phyloP scores from a whole-genome alignment of 1,284 basidiomycete species.

The Tremellales sp. region DNA sequence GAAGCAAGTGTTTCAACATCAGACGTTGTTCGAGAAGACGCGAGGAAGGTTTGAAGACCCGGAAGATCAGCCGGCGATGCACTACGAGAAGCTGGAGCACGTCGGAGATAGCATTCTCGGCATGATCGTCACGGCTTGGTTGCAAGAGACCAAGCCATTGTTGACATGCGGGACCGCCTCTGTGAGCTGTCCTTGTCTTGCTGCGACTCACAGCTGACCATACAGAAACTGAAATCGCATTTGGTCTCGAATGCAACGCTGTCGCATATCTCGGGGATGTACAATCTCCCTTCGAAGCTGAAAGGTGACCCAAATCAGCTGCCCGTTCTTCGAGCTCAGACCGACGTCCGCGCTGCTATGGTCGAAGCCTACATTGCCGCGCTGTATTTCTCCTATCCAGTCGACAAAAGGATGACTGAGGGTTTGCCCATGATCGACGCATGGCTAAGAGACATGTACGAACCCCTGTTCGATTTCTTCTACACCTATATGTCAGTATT shows the following conservation, averaged over 20 bases:
- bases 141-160: constrained; percentile 36
- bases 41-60: constrained; percentile 34
- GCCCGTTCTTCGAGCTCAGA: constrained; percentile 34
- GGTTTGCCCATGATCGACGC: constrained; percentile 25
- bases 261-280: constrained; percentile 39
- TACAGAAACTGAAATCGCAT: constrained; percentile 46
- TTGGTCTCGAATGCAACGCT: constrained; percentile 44
- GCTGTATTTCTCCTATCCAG: constrained; percentile 35
- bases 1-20: constrained; percentile 38
- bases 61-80: constrained; percentile 15
- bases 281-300: constrained; percentile 37
- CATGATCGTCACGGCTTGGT: constrained; percentile 44
- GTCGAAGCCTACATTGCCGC: constrained; percentile 45
- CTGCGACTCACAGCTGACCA: background rate
- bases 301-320: constrained; percentile 28
- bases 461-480: constrained; percentile 43
- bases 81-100: constrained; percentile 46
- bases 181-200: constrained; percentile 17
- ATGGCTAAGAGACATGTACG: constrained; percentile 44
- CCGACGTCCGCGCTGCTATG: constrained; percentile 42
- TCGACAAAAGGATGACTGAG: constrained; percentile 14
- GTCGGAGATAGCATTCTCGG: constrained; percentile 43
- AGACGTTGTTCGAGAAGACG: constrained; percentile 23
- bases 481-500: constrained; percentile 31
- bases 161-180: constrained; percentile 41